Percentiles rank a stretch among this genome's conserved stretches.
Conservation (phyloP, 108 stramenopile species). For the Cyclotella baltica region DNA sequence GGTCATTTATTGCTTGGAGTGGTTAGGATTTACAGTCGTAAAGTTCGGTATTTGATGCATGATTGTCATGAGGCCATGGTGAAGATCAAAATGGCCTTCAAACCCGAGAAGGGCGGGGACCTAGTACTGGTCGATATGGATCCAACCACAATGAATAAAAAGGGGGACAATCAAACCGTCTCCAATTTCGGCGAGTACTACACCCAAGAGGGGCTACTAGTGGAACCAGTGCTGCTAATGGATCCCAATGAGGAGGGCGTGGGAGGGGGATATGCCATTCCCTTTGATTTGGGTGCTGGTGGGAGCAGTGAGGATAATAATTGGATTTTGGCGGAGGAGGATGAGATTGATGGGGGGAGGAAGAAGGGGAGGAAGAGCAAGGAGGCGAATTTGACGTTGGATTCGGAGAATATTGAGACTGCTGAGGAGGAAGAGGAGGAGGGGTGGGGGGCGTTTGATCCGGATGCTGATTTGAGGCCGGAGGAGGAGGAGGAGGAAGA, state of each 20-base stretch:
- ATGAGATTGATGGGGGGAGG: slow-evolving; percentile 40
- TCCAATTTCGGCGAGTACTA: slow-evolving; percentile 87
- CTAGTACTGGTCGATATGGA: slow-evolving; percentile 52
- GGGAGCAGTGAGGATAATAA: slow-evolving; percentile 56
- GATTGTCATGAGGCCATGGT: slow-evolving; percentile 99
- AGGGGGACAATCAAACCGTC: slow-evolving; percentile 60
- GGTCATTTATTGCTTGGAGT: slow-evolving; percentile 97
- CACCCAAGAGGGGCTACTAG: slow-evolving; percentile 51
- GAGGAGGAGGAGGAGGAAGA: slow-evolving; percentile 59
- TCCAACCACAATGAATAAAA: slow-evolving; percentile 35
- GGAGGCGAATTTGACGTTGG: slow-evolving; percentile 32
- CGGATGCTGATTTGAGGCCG: slow-evolving; percentile 75
- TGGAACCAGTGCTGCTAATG: slow-evolving; percentile 50
- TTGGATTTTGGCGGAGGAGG: slow-evolving; percentile 79
- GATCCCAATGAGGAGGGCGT: slow-evolving; percentile 46
- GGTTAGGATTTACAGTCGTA: slow-evolving; percentile 97
- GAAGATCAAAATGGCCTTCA: slow-evolving; percentile 98
- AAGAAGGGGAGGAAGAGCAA: slow-evolving; percentile 20
- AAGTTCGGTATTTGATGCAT: slow-evolving; percentile 94
- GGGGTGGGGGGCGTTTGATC: slow-evolving; percentile 88
- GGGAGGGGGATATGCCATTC: slow-evolving; percentile 43
- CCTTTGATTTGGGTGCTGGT: slow-evolving; percentile 56
- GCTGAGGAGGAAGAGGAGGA: slow-evolving; percentile 71
- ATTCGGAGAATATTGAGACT: slow-evolving; percentile 25
- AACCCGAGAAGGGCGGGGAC: slow-evolving; percentile 52